Percentiles rank a stretch among this genome's conserved stretches.
Evolutionary conservation across 768 basidiomycete species (phyloP).

Genomic region (Vararia minispora): DNA sequence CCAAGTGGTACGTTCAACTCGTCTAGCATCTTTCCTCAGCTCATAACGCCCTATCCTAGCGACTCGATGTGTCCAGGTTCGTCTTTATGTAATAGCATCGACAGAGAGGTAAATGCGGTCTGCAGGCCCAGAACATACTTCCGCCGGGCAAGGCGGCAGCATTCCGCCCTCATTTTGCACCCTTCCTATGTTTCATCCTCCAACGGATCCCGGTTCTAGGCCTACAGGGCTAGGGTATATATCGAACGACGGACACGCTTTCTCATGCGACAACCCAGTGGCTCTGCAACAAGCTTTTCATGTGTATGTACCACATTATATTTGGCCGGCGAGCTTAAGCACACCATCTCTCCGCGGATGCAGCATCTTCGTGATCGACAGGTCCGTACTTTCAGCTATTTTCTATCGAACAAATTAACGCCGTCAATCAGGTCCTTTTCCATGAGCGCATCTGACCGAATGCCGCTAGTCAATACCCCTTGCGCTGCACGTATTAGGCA

Average conservation of each 20-base stretch:
- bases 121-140: slow-evolving; percentile 40
- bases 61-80: slow-evolving; percentile 43
- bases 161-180: slow-evolving; percentile 45
- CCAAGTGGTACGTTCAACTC: slow-evolving; percentile 36
- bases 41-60: slow-evolving; percentile 17
- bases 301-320: slow-evolving; percentile 30
- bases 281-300: slow-evolving; percentile 45
- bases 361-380: slow-evolving; percentile 47
- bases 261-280: slow-evolving; percentile 41
- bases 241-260: slow-evolving; percentile 47
- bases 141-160: slow-evolving; percentile 25
- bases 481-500: slow-evolving; percentile 25
- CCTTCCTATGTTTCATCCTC: slow-evolving; percentile 41
- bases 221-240: slow-evolving; percentile 31
- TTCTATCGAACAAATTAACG: slow-evolving; percentile 1
- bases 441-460: slow-evolving; percentile 31
- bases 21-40: background rate
- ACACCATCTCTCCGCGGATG: background rate
- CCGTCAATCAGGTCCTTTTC: slow-evolving; percentile 36
- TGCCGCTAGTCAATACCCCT: slow-evolving; percentile 34
- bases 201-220: slow-evolving; percentile 19
- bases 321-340: background rate
- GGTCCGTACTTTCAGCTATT: slow-evolving; percentile 17
- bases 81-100: background rate
- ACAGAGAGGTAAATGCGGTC: background rate